Evolutionary conservation across 768 basidiomycete species (phyloP).

Genomic region (Amanita brunnescens): DNA sequence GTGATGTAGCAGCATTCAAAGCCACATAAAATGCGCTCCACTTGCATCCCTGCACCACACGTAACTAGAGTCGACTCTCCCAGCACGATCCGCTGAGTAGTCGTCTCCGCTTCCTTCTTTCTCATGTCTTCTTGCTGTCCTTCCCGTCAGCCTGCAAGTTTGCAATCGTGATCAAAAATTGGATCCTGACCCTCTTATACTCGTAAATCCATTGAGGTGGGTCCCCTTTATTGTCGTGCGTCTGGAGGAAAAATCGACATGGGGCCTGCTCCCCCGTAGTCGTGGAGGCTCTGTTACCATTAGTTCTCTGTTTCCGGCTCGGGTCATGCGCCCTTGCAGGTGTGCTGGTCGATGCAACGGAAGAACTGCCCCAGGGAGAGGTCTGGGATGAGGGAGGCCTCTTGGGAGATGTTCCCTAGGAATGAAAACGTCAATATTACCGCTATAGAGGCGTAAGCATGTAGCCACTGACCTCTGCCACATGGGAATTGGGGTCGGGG

Average conservation of each 20-base stretch:
- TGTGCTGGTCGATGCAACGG: background rate
- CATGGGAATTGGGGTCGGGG: background rate
- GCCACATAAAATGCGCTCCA: constrained; percentile 36
- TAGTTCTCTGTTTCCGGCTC: background rate
- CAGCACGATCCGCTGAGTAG: constrained; percentile 32
- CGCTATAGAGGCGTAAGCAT: background rate
- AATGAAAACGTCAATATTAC: background rate
- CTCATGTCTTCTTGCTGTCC: background rate
- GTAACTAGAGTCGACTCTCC: constrained; percentile 38
- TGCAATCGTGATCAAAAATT: background rate
- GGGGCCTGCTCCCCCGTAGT: background rate
- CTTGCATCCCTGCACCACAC: constrained; percentile 40
- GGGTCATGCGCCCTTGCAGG: too few relatives aligned
- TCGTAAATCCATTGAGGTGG: background rate
- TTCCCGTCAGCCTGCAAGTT: background rate
- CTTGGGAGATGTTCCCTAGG: too few relatives aligned
- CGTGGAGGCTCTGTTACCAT: background rate
- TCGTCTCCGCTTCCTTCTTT: constrained; percentile 32
- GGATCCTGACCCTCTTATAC: background rate
- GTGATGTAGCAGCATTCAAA: constrained; percentile 44
- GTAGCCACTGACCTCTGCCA: background rate
- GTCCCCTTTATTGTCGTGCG: background rate
- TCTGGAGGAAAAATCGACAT: background rate
- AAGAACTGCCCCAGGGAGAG: background rate
- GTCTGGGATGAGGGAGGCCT: too few relatives aligned